These are phyloP conservation scores for Scytalidium sp. DNA, from an alignment of 2,329 filamentous ascomycete genomes.

Conservation along the genomic window DNA sequence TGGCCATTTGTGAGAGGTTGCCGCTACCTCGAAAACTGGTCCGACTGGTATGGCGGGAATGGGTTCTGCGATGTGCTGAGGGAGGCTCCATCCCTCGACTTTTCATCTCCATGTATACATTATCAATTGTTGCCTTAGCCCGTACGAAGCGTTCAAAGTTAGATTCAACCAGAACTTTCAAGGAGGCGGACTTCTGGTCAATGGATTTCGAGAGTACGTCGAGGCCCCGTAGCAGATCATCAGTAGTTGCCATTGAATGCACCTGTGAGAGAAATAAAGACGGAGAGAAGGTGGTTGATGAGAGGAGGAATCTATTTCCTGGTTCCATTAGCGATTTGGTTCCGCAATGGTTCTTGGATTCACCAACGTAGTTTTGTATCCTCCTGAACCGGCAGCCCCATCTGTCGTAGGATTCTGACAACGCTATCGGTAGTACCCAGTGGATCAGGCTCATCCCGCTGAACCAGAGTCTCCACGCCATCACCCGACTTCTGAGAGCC, in stretches of 20 bases:
- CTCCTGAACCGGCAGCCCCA: constrained; percentile 80
- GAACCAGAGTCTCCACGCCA: constrained; percentile 73
- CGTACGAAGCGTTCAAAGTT: constrained; percentile 98
- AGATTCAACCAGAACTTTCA: constrained; percentile 94
- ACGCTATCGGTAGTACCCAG: constrained; percentile 87
- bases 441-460: constrained; percentile 90
- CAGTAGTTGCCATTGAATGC: constrained; percentile 81
- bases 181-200: constrained; percentile 93
- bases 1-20: constrained; percentile 22
- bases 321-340: constrained; percentile 18
- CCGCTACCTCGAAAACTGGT: constrained; percentile 36
- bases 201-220: constrained; percentile 88
- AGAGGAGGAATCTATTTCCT: constrained; percentile 92
- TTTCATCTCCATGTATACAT: constrained; percentile 98
- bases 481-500: constrained; percentile 66
- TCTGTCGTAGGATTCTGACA: constrained; percentile 70
- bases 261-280: constrained; percentile 89
- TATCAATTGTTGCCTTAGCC: constrained; percentile 96
- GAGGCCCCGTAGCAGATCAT: constrained; percentile 75
- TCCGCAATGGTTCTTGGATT: constrained; percentile 1
- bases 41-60: constrained; percentile 31
- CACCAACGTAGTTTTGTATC: constrained; percentile 71
- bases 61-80: constrained; percentile 31
- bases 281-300: constrained; percentile 93
- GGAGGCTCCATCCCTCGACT: constrained; percentile 58